Evolutionary conservation across 2,329 filamentous ascomycete genomes (phyloP), one percentile per base, ranked within the genome.

Genomic region (Alternaria alternata): DNA sequence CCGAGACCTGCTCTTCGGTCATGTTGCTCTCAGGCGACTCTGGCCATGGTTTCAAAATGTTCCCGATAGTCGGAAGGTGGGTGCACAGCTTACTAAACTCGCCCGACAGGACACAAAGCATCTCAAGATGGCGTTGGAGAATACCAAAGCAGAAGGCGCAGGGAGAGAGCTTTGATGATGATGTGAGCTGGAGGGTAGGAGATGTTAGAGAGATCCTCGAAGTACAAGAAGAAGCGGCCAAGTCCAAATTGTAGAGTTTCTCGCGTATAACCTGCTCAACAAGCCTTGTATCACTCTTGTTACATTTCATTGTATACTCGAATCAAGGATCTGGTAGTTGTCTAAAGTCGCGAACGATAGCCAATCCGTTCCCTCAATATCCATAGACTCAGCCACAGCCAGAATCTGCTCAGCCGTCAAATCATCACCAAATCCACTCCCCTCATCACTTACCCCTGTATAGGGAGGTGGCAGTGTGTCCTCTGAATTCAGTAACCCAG

Each of bases 31-130:
- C 84, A 0, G 87, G 87, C 0, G 87, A 89, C 66, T 89, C 86
- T 1, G 87, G 86, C 0, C 87, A 89, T 67, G 85, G 83, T 0
- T 88, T 88, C 72, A 88, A 89, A 74, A 87, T 88, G 84, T 80
- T 89, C 49, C 87, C 86, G 0, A 80, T 87, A 24, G 78, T 87
- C n/a, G 86, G 87, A 0, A 71, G 76, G n/a, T 88, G 72, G 84
- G 81, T 87, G 2, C 78, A 74, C 43, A 78, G 82, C 11, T 65
- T 88, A 5, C 51, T 88, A 0, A 77, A 80, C 20, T 60, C 66
- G 36, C 42, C 63, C 22, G 75, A 79, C 2, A 75, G 78, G 0
- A 68, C 75, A 39, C 86, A 88, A 71, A 71, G 70, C 1, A 72
- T 82, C 18, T 52, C 70, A 3, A 74, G 84, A 26, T 88, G 86